Base-by-base conservation (phyloP, 768 basidiomycete genomes). In the Kwoniella sp. region DNA sequence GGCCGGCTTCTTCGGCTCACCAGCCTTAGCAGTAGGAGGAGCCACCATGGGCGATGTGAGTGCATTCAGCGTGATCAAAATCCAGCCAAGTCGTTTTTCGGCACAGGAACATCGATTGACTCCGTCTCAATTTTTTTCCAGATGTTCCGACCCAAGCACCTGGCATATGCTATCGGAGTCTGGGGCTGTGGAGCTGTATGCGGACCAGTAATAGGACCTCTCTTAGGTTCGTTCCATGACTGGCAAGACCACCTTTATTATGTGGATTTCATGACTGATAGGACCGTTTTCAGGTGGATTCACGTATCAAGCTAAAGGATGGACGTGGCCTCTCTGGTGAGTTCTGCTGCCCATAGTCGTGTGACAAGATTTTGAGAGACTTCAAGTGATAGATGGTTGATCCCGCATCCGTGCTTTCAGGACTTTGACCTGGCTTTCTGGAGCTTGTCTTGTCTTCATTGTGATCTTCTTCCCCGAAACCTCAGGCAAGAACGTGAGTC, bases 1-100 rank as follows among this genome's bases (percentile, higher is more conserved):
- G 23, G 84, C 83, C 23, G 88, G 88, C 2, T 84, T 87, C 72
- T 88, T 87, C 69, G 88, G 86, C n/a, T 84, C 84, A 53, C 38
- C 61, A 7, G 29, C 62, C 26, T 48, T 76, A 41, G 69, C 68
- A 13, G 71, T 72, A 28, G 61, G 69, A 1, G 67, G 68, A 4
- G 69, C 64, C 3, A 65, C 63, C 22, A 66, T 73, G 45, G 57
- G 60, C 31, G 72, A 73, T 55, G 41, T 63, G 52, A 63, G 55
- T 56, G 53, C 26, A 31, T 41, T n/a, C n/a, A n/a, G n/a, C n/a
- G n/a, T n/a, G 41, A 1, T 13, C 22, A 22, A 37, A 22, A 34
- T n/a, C n/a, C n/a, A n/a, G n/a, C 26, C 20, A n/a, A 45, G 8
- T 29, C 11, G 22, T n/a, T 72, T 20, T 57, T 66, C 52, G 61